Base-by-base conservation (phyloP, 768 basidiomycete species). In the Phlegmacium glaucopus region DNA sequence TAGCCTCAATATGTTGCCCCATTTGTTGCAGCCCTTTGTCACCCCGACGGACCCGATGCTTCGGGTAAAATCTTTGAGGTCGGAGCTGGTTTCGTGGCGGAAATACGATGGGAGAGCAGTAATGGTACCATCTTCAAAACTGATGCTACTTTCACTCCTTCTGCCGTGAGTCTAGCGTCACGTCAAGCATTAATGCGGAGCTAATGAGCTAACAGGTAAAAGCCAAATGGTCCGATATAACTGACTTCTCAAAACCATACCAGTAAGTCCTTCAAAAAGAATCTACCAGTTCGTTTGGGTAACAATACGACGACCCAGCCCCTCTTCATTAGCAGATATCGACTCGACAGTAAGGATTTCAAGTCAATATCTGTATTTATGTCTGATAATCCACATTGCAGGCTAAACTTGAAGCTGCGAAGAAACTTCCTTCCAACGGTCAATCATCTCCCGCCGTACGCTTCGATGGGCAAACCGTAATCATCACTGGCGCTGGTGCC, bases 401-500 rank as follows among this genome's bases (percentile, higher is more conserved):
- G 75, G 75, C 70, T 48, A 77, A 82, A 62, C 77, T 93, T 22
- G 76, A 89, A 56, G 56, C 72, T 39, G 80, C 90, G n/a, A 72
- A 77, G 49, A 74, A 71, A 27, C 67, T 87, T 18, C 72, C 87
- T 2, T 54, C 82, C 1, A 96, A 95, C 61, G 52, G 71, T 18
- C 90, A 92, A 61, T 72, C 80, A 9, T 76, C 78, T 1, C 76
- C 86, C 1, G 74, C 77, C 37, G 83, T 97, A 47, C 80, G 83
- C 7, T 98, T 87, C 62, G 87, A 90, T 50, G 87, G 83, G 12
- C 86, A 97, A 72, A 95, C 93, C 9, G 90, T 89, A 49, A 83
- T 99, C 57, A 78, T 98, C 56, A 98, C 96, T 2, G 96, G 95
- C 32, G 90, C 94, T 6, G 95, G 95, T 35, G 91, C 88, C 22